Evolutionary conservation across 2,329 filamentous ascomycete genomes (phyloP).

Genomic region (Talaromyces sp.): DNA sequence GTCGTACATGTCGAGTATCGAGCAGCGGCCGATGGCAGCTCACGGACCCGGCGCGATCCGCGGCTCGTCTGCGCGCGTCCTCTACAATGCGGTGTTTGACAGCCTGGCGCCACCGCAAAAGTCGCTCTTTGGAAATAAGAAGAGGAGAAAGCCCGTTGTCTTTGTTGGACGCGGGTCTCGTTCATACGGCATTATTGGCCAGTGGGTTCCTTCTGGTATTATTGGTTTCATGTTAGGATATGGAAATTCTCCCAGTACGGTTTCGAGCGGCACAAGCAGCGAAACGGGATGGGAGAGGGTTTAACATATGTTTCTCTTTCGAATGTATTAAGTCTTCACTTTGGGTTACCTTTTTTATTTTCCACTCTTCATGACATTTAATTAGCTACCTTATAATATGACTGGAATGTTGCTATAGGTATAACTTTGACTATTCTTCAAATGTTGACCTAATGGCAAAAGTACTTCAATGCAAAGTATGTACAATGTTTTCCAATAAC

Average conservation of each 20-base stretch:
- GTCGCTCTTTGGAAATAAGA: slow-evolving; percentile 34
- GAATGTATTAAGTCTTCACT: neutral
- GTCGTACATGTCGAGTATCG: slow-evolving; percentile 40
- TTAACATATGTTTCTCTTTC: slow-evolving; percentile 8
- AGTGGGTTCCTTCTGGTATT: slow-evolving; percentile 69
- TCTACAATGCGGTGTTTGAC: slow-evolving; percentile 88
- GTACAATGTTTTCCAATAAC: neutral
- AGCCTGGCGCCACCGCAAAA: slow-evolving; percentile 59
- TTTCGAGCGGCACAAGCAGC: slow-evolving; percentile 28
- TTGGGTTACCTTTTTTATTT: neutral
- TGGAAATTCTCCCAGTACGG: slow-evolving; percentile 42
- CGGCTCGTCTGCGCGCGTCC: slow-evolving; percentile 68
- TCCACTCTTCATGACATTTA: neutral
- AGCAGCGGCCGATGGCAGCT: slow-evolving; percentile 35
- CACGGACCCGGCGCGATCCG: slow-evolving; percentile 41
- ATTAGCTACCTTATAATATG: neutral
- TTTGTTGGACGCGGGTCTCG: slow-evolving; percentile 80
- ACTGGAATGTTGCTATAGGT: no score
- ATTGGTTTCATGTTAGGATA: slow-evolving; percentile 90
- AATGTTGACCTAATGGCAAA: no score
- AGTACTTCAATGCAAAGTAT: neutral
- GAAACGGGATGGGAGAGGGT: slow-evolving; percentile 34
- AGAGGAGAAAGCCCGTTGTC: slow-evolving; percentile 52
- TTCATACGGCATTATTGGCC: slow-evolving; percentile 79
- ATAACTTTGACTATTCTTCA: no score